Percentiles rank a stretch among this genome's conserved stretches.
phyloP scores from a whole-genome alignment of 2,329 filamentous ascomycete genomes.

The Talaromyces sp. region DNA sequence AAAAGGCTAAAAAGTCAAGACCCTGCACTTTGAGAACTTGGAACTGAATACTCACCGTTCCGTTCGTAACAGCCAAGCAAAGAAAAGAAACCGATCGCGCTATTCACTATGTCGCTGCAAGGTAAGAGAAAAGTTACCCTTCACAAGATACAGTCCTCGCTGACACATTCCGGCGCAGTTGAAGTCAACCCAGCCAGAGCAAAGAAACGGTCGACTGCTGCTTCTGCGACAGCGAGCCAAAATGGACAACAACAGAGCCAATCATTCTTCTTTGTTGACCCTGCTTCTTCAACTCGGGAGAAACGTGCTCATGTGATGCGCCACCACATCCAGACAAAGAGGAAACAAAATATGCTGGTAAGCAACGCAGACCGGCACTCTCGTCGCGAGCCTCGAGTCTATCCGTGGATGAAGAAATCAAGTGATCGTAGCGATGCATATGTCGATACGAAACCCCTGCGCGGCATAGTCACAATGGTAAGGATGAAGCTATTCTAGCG shows the following conservation, averaged over 20 bases:
- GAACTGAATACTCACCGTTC: background rate
- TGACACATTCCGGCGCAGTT: background rate
- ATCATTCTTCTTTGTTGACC: conserved; percentile 39
- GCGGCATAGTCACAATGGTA: background rate
- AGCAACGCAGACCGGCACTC: conserved; percentile 16
- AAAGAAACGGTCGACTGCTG: conserved; percentile 24
- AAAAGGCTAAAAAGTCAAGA: background rate
- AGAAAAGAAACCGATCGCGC: background rate
- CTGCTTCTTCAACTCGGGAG: conserved; percentile 36
- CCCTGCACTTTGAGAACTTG: background rate
- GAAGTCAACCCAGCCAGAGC: conserved; percentile 20
- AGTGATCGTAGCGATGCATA: background rate
- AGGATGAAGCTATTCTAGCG: background rate
- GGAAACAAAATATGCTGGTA: conserved; percentile 28
- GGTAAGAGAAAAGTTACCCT: background rate
- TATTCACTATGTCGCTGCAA: background rate
- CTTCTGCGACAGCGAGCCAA: conserved; percentile 8
- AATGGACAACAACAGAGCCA: conserved; percentile 22
- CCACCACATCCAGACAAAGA: conserved; percentile 41
- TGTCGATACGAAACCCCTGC: background rate
- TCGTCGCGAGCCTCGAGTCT: conserved; percentile 18
- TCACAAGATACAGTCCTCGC: background rate
- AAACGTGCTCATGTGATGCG: conserved; percentile 43
- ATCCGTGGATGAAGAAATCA: conserved; percentile 24
- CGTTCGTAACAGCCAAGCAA: background rate